These are phyloP conservation scores for Aspergillus biplanus DNA, from an alignment of 495 filamentous ascomycete species.

Conservation along the genomic window DNA sequence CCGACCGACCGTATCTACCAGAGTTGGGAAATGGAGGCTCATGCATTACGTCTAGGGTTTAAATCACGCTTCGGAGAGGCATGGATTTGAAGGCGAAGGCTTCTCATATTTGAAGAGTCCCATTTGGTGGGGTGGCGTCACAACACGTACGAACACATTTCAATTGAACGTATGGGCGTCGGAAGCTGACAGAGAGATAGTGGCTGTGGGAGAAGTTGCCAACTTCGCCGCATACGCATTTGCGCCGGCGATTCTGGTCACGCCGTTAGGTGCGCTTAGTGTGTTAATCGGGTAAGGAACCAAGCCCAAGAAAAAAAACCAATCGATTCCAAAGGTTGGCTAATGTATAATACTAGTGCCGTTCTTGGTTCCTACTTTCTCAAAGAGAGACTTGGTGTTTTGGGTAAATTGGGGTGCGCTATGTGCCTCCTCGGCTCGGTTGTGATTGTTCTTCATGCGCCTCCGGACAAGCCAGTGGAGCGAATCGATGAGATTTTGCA, in stretches of 20 bases:
- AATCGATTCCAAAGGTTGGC: constrained; percentile 12
- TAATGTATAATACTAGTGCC: constrained; percentile 59
- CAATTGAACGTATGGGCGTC: background rate
- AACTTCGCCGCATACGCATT: constrained; percentile 99
- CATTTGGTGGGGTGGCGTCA: constrained; percentile 93
- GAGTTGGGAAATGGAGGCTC: constrained; percentile 16
- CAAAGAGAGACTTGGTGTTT: constrained; percentile 79
- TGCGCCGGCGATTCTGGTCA: constrained; percentile 95
- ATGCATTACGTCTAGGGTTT: constrained; percentile 65
- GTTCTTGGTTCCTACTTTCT: constrained; percentile 94
- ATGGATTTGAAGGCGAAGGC: constrained; percentile 96
- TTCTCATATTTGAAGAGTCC: constrained; percentile 91
- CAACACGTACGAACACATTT: constrained; percentile 66
- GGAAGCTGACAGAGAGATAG: constrained; percentile 45
- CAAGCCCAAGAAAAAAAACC: background rate
- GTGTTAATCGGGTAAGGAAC: constrained; percentile 84
- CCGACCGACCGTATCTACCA: constrained; percentile 6
- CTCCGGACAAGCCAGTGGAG: constrained; percentile 86
- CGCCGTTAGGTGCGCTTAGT: constrained; percentile 87
- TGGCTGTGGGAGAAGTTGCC: constrained; percentile 83
- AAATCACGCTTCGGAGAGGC: constrained; percentile 82
- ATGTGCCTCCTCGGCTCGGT: constrained; percentile 95
- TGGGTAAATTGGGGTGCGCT: constrained; percentile 94
- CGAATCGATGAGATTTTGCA: constrained; percentile 85
- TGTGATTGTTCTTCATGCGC: constrained; percentile 96